Evolutionary conservation across 73 alveolate species (phyloP).

Genomic region (Paramecium tetraurelia): DNA sequence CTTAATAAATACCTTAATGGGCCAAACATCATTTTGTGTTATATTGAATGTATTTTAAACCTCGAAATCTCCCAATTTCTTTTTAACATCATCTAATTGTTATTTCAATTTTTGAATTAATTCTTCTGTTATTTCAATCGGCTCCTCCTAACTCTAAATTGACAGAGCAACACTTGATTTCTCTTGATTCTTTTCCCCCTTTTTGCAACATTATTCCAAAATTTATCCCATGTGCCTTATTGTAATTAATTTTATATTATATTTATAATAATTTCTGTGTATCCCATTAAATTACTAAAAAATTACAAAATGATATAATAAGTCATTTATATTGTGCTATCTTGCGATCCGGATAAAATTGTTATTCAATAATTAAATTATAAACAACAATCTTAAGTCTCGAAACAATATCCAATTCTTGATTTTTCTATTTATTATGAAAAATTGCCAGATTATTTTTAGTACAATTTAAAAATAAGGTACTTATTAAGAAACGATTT

Average conservation of each 20-base stretch:
- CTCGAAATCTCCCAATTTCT: background rate
- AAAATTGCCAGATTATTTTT: no score
- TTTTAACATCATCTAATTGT: background rate
- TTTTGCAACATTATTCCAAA: background rate
- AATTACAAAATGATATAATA: no score
- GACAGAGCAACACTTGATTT: background rate
- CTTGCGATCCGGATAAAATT: background rate
- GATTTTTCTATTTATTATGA: no score
- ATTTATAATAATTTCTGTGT: background rate
- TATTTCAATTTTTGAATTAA: background rate
- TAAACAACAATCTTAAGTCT: no score
- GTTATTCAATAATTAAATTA: background rate
- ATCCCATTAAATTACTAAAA: background rate
- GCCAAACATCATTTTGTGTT: constrained; percentile 17
- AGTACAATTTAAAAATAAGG: background rate
- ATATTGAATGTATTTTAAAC: background rate
- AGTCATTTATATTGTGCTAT: background rate
- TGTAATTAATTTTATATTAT: background rate
- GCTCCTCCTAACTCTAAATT: background rate
- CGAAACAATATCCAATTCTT: background rate
- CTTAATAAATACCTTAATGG: background rate
- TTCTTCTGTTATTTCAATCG: background rate
- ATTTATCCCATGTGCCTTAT: background rate
- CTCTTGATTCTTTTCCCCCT: background rate
- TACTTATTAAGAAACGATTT: background rate